Percentiles rank a stretch among this genome's conserved stretches.
phyloP scores from a whole-genome alignment of 2,329 filamentous ascomycete species.

The Fusarium temperatum region DNA sequence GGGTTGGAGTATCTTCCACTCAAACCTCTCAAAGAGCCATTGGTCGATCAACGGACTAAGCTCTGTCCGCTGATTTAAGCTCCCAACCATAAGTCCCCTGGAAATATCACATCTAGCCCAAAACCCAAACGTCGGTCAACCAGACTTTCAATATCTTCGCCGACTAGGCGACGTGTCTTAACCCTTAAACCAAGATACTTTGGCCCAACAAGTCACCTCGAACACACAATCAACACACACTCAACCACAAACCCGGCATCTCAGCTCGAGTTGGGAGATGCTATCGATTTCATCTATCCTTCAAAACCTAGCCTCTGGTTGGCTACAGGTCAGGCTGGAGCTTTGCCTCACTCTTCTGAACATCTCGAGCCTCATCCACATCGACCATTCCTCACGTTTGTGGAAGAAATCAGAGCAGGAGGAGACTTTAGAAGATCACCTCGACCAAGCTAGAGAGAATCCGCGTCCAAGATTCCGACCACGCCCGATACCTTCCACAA shows the following conservation, averaged over 20 bases:
- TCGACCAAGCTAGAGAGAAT: background rate
- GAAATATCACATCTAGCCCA: too few relatives aligned
- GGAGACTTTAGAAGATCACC: rapidly evolving
- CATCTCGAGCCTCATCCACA: background rate
- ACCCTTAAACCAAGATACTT: background rate
- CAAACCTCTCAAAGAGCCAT: background rate
- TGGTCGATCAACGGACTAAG: background rate
- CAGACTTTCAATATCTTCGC: background rate
- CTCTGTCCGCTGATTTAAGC: too few relatives aligned
- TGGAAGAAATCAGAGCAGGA: background rate
- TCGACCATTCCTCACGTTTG: background rate
- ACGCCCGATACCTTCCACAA: background rate
- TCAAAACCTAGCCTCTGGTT: background rate
- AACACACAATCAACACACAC: background rate
- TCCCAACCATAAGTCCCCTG: too few relatives aligned
- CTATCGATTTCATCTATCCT: background rate
- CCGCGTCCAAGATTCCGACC: background rate
- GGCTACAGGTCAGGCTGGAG: background rate
- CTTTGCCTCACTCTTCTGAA: background rate
- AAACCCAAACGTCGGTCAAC: too few relatives aligned
- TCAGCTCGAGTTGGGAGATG: background rate
- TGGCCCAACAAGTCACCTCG: background rate
- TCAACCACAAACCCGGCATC: rapidly evolving
- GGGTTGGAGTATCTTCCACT: background rate
- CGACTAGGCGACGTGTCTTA: background rate